Evolutionary conservation across 2,329 filamentous ascomycete species (phyloP).

Genomic region (Phaeosphaeria sp.): DNA sequence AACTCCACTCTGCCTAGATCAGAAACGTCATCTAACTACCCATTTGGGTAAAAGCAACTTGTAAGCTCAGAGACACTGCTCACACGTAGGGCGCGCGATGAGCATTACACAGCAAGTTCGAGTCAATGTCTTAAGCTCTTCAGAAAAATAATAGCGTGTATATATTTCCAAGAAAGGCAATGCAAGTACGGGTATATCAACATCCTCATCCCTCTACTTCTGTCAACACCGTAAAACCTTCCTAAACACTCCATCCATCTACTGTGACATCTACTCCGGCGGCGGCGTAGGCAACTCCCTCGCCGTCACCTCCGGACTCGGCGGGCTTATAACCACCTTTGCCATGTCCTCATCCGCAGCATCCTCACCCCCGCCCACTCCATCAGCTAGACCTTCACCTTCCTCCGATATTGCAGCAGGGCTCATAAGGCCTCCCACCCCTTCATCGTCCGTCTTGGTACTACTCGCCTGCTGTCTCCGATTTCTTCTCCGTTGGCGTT

Average conservation of each 20-base stretch:
- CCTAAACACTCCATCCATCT: too few species aligned
- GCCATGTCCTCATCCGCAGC: constrained; percentile 15
- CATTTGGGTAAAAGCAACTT: too few species aligned
- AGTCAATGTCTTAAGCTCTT: neutral
- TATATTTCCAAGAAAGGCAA: neutral
- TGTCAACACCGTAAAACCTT: neutral
- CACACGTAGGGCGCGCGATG: too few species aligned
- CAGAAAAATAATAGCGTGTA: neutral
- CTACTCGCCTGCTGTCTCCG: constrained; percentile 50
- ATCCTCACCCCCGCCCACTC: constrained; percentile 13
- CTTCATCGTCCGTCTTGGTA: constrained; percentile 39
- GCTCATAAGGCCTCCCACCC: constrained; percentile 29
- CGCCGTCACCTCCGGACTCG: constrained; percentile 41
- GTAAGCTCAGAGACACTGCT: too few species aligned
- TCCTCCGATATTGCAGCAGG: constrained; percentile 42
- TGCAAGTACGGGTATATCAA: neutral
- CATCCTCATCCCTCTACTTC: neutral
- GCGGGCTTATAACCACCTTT: constrained; percentile 44
- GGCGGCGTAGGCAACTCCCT: neutral
- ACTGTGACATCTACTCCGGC: neutral
- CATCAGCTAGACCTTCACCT: constrained; percentile 15
- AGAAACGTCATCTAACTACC: too few species aligned
- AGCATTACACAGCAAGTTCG: too few species aligned
- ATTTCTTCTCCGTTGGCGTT: constrained; percentile 72
- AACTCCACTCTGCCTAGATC: too few species aligned